Evolutionary conservation across 2,329 filamentous ascomycete species (phyloP).

Genomic region (Samsoniella hepiali): DNA sequence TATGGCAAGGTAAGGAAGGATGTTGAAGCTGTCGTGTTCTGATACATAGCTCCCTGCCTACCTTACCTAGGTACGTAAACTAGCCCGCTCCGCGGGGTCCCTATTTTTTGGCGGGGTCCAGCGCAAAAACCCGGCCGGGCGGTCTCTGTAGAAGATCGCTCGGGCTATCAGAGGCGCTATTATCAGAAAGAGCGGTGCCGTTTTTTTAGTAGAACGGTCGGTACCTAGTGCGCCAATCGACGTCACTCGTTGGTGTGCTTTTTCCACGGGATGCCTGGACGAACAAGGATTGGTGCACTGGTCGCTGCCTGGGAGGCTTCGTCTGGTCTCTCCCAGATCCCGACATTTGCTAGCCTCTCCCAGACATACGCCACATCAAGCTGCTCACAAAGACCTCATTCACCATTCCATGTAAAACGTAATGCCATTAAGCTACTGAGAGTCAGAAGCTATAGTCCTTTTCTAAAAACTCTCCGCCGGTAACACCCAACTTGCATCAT

Average conservation of each 20-base stretch:
- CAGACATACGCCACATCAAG: neutral
- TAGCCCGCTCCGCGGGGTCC: neutral
- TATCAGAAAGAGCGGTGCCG: neutral
- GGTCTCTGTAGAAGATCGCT: neutral
- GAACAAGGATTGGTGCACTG: conserved; percentile 2
- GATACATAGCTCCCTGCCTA: neutral
- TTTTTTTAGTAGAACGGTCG: neutral
- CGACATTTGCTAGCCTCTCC: too few relatives aligned
- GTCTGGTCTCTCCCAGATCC: neutral
- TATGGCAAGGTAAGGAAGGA: neutral
- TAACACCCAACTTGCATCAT: conserved; percentile 12
- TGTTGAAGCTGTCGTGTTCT: neutral
- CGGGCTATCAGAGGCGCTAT: neutral
- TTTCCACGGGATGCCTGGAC: conserved; percentile 1
- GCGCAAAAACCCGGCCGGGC: neutral
- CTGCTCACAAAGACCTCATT: neutral
- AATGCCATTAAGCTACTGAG: conserved; percentile 16
- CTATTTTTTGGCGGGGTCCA: conserved; percentile 4
- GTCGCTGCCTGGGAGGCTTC: neutral
- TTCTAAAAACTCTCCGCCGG: conserved; percentile 9
- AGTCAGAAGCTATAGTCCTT: conserved; percentile 14
- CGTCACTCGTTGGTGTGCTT: neutral
- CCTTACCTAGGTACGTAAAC: neutral
- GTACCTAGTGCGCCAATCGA: neutral
- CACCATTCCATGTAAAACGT: neutral